Evolutionary conservation across 108 stramenopile species (phyloP), one percentile per base, ranked within the genome.

Genomic region (Nitzschia sp.): DNA sequence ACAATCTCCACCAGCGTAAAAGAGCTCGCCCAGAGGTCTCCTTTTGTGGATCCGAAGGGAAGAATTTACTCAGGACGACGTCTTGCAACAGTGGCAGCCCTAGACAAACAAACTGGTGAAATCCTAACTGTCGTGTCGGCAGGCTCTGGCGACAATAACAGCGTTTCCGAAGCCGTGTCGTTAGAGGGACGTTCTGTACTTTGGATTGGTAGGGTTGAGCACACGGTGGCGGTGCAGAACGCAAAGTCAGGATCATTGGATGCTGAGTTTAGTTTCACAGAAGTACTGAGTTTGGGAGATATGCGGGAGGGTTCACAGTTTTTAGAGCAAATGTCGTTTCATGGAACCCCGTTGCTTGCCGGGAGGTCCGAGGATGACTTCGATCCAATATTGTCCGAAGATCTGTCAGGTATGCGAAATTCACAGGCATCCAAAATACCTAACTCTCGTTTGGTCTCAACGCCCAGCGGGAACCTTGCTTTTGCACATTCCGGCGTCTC

Each of bases 161-260:
- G 10, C 56, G 68, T 37, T 38, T 48, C 22, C 41, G 46, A 48
- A 48, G 14, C 46, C 2, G 57, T 29, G 53, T 41, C 10, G 53
- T 26, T 67, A 0, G 44, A 24, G 22, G 86, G 80, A 19, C 63
- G 72, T 43, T 75, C 86, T 54, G 72, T 91, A 57, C 79, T 95
- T 22, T 95, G 93, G 93, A 77, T 95, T 19, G 93, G 93, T n/a
- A 61, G 91, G 65, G 78, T 90, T 1, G 93, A 95, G 70, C 67
- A 89, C 65, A 59, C 73, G 0, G 81, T 95, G 17, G 78, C 82
- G 0, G 81, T 95, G 46, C 85, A 90, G 44, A 88, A 95, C 67
- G 85, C 90, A 44, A 65, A 71, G 54, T 81, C 81, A 34, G 86
- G 86, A 21, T 75, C 70, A 2, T 68, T 77, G 20, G 89, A 90